Evolutionary conservation across 1,284 basidiomycete genomes (phyloP).

Genomic region (Tetrapyrgos nigripes): DNA sequence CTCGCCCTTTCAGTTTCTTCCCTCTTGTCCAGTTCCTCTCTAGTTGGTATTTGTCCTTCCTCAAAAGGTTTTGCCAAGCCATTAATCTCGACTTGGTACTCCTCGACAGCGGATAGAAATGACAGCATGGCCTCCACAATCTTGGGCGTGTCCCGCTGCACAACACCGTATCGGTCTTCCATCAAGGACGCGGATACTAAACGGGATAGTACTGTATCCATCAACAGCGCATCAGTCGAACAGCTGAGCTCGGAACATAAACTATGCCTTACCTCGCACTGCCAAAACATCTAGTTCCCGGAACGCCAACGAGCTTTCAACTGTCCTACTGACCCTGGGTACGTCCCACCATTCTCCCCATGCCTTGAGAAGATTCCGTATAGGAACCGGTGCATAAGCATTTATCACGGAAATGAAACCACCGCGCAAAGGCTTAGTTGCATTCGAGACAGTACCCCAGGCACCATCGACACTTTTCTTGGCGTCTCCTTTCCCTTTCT

Average conservation of each 20-base stretch:
- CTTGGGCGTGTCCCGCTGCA: constrained; percentile 83
- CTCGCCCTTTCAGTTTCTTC: constrained; percentile 58
- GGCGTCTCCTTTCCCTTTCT: constrained; percentile 30
- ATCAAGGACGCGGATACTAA: constrained; percentile 75
- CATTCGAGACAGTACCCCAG: constrained; percentile 15
- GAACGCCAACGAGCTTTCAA: constrained; percentile 61
- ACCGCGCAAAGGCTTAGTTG: neutral
- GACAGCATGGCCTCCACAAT: constrained; percentile 78
- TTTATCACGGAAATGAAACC: constrained; percentile 1
- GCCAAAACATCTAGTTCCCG: constrained; percentile 63
- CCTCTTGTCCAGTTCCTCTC: constrained; percentile 40
- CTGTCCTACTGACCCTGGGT: constrained; percentile 58
- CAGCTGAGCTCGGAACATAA: neutral
- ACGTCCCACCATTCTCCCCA: constrained; percentile 59
- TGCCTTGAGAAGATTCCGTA: constrained; percentile 28
- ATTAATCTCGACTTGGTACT: constrained; percentile 55
- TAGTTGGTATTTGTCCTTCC: constrained; percentile 39
- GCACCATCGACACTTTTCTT: constrained; percentile 32
- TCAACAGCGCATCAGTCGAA: neutral
- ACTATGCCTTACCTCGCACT: constrained; percentile 55
- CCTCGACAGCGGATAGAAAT: constrained; percentile 71
- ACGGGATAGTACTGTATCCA: constrained; percentile 65
- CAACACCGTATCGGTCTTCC: constrained; percentile 83
- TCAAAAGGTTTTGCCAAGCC: constrained; percentile 30
- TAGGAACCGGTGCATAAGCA: constrained; percentile 36